These are phyloP conservation scores for Fusarium graminum DNA, from an alignment of 2,329 filamentous ascomycete genomes.

Conservation along the genomic window DNA sequence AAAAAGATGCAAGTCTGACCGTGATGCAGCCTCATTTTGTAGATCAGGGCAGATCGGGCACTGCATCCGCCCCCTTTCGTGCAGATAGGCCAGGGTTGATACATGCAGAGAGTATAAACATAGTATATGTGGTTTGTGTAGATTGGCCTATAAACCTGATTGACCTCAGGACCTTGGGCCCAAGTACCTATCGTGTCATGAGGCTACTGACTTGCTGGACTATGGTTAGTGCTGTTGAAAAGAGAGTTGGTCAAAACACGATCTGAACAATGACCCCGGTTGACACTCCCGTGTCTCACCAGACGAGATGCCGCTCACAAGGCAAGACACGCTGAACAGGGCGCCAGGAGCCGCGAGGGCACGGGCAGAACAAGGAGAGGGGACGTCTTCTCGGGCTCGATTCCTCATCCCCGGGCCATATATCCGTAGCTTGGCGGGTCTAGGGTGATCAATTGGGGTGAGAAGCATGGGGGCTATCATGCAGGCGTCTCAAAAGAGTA, in stretches of 20 bases:
- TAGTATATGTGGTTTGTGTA: not conserved
- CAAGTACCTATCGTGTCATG: too few relatives aligned
- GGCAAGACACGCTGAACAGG: conserved; percentile 37
- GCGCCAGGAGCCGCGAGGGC: not conserved
- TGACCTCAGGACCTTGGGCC: not conserved
- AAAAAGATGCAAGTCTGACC: conserved; percentile 31
- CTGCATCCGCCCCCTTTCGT: conserved; percentile 30
- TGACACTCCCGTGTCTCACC: conserved; percentile 52
- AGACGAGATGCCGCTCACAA: conserved; percentile 42
- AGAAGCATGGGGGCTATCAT: conserved; percentile 10
- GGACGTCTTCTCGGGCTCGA: conserved; percentile 9
- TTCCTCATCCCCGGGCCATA: conserved; percentile 23
- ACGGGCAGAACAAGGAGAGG: not conserved
- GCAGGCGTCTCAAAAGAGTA: conserved; percentile 38
- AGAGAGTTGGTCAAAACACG: conserved; percentile 23
- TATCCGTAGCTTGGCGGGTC: conserved; percentile 20
- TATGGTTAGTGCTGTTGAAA: conserved; percentile 13
- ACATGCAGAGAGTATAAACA: conserved; percentile 5
- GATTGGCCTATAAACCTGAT: not conserved
- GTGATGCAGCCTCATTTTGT: conserved; percentile 31
- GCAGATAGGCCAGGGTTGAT: conserved; percentile 10
- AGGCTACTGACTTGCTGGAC: not conserved
- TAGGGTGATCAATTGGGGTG: conserved; percentile 2
- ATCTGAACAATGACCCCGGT: conserved; percentile 45
- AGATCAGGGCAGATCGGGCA: conserved; percentile 37